Conservation (phyloP, 176 grass and related monocot species). For the Musa schizocarpa region DNA sequence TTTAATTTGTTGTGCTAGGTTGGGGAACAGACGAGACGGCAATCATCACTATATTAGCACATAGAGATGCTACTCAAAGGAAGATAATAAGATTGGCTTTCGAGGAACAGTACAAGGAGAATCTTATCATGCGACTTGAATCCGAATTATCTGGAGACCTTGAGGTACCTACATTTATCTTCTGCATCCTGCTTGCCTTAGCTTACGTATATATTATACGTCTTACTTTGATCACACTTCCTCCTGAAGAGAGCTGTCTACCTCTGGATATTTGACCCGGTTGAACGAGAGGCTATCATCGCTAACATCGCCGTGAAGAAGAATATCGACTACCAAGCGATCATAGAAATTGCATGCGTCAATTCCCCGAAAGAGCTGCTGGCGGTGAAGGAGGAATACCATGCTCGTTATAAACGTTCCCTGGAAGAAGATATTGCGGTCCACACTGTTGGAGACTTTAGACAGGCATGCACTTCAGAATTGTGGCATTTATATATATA, state of each 20-base stretch:
- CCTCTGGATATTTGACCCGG: slow-evolving; percentile 60
- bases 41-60: slow-evolving; percentile 51
- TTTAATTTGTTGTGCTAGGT: slow-evolving; percentile 19
- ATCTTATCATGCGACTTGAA: slow-evolving; percentile 46
- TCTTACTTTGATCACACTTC: background rate
- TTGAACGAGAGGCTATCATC: slow-evolving; percentile 55
- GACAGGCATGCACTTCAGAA: slow-evolving; percentile 14
- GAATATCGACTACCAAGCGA: slow-evolving; percentile 32
- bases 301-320: slow-evolving; percentile 46
- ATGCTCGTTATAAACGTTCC: slow-evolving; percentile 46
- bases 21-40: slow-evolving; percentile 84
- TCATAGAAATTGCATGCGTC: slow-evolving; percentile 57
- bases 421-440: slow-evolving; percentile 73
- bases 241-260: slow-evolving; percentile 46
- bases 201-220: background rate
- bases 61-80: slow-evolving; percentile 55
- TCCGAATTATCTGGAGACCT: slow-evolving; percentile 69
- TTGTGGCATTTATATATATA: background rate
- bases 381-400: slow-evolving; percentile 56
- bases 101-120: slow-evolving; percentile 46
- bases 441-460: slow-evolving; percentile 35
- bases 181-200: background rate
- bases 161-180: slow-evolving; percentile 29
- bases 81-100: slow-evolving; percentile 50
- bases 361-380: slow-evolving; percentile 53